Base-by-base conservation (phyloP, 495 filamentous ascomycete species). In the Xylaria palmicola region DNA sequence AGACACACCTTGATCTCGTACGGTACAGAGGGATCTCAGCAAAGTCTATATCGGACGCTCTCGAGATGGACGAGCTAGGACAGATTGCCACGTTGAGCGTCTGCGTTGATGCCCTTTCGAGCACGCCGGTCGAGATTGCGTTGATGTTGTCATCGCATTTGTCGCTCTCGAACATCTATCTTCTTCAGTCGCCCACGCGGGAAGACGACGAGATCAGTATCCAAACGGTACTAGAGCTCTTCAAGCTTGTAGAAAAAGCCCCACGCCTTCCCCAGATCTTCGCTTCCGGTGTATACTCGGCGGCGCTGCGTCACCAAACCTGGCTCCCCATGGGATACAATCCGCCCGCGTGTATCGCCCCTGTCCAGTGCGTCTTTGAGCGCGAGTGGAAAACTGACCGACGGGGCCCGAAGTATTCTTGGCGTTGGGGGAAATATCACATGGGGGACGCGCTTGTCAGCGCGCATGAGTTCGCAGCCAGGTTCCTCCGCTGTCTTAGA, bases 1-100 rank as follows among this genome's bases (percentile, higher is more conserved):
- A 41, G 26, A 55, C 39, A 43, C 36, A 43, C 37, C 52, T 55
- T 6, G 13, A 55, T 20, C 52, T 55, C 37, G 37, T 43, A 22
- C 36, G 19, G 24, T 27, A 6, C 9, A 30, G 12, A 19, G 37
- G 37, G 24, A 2, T 41, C 20, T 24, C 32, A n/a, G 50, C 19
- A 15, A 12, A 22, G n/a, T 6, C 17, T 12, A 39, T 54, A 34
- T 6, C 4, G 12, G 17, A 9, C 8, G 50, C 50, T 22, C 50
- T 54, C 4, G 34, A 40, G 19, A 54, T 22, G 34, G 34, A 22
- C 4, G 50, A 54, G 34, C 15, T 54, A 8, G 13, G 17, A 13
- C 13, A 40, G 4, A 17, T 54, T 4, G 10, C 3, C 8, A 4
- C 36, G 3, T 6, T 54, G 9, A 54, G 50, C 34, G 20, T 54